phyloP scores from a whole-genome alignment of 78 protist genomes.

The Dictyostelium brefeldianum region DNA sequence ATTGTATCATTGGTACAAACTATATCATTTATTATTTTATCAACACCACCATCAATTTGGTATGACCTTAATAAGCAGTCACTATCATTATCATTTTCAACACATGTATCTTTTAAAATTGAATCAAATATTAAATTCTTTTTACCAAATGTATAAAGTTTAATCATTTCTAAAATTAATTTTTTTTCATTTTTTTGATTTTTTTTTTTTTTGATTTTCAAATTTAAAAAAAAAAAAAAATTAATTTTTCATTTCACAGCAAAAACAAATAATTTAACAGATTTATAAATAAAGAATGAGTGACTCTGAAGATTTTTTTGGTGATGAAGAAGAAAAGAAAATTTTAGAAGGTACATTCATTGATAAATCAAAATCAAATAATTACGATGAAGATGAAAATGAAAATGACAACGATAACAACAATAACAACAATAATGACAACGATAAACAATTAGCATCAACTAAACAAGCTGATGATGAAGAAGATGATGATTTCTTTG shows the following conservation, averaged over 20 bases:
- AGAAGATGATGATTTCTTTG: constrained; percentile 5
- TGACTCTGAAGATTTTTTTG: background rate
- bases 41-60: no score
- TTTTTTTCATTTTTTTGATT: no score
- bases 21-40: background rate
- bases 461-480: background rate
- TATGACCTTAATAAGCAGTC: no score
- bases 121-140: no score
- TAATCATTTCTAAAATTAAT: no score
- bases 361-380: constrained; percentile 4
- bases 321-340: constrained; percentile 3
- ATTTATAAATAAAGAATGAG: no score
- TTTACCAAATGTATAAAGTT: no score
- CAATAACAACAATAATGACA: background rate
- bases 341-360: constrained; percentile 14
- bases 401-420: background rate
- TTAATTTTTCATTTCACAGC: background rate
- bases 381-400: background rate
- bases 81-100: background rate
- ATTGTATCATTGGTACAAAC: background rate
- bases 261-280: no score
- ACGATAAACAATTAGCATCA: background rate
- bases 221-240: no score
- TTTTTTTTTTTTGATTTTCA: no score
- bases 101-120: background rate